These are phyloP conservation scores for rapeseed (Brassica napus) DNA, from an alignment of 345 rosid species.

Conservation along the genomic window Da-Ae NC_063442.1:2527001-2527500, in stretches of 20 bases:
- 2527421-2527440: constrained; percentile 87
- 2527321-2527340: constrained; percentile 1
- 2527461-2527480: constrained; percentile 98
- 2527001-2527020: constrained; percentile 11
- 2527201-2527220: constrained; percentile 91
- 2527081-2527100: constrained; percentile 77
- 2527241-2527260: not conserved
- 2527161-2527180: constrained; percentile 79
- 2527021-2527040: constrained; percentile 67
- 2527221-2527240: constrained; percentile 1
- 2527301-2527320: not conserved
- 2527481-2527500: constrained; percentile 93
- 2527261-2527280: not conserved
- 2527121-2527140: constrained; percentile 72
- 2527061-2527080: constrained; percentile 76
- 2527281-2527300: constrained; percentile 11
- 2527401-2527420: constrained; percentile 85
- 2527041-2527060: constrained; percentile 91
- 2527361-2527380: constrained; percentile 85
- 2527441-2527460: constrained; percentile 99
- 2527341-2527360: constrained; percentile 47
- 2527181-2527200: constrained; percentile 85
- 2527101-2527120: constrained; percentile 66
- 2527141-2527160: constrained; percentile 72
- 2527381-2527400: constrained; percentile 86